phyloP scores from a whole-genome alignment of 495 filamentous ascomycete species.

The Parachaetomium inaequale region DNA sequence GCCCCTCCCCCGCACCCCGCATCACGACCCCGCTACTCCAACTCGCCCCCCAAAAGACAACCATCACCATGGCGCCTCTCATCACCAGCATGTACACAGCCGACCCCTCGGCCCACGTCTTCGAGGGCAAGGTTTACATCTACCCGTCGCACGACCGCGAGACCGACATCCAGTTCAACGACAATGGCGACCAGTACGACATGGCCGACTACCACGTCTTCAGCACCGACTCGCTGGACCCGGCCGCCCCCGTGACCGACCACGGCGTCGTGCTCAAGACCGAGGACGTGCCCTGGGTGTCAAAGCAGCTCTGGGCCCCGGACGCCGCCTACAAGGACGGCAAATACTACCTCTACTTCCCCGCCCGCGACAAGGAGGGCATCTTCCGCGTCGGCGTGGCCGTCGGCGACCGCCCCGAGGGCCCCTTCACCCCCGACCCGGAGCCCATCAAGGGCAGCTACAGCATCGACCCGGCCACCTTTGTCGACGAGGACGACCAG shows the following conservation, averaged over 20 bases:
- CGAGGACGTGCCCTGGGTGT: conserved; percentile 59
- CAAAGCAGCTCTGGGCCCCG: conserved; percentile 63
- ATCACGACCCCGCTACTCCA: conserved; percentile 14
- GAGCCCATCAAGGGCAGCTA: conserved; percentile 57
- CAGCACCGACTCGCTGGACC: conserved; percentile 47
- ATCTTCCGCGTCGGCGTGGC: conserved; percentile 66
- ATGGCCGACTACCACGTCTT: conserved; percentile 72
- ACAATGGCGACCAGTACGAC: conserved; percentile 80
- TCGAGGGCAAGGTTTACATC: conserved; percentile 59
- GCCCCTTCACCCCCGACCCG: conserved; percentile 57
- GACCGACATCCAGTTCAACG: conserved; percentile 61
- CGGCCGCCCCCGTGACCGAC: conserved; percentile 50
- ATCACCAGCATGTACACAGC: conserved; percentile 68
- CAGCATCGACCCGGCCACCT: conserved; percentile 61
- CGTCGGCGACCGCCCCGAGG: conserved; percentile 49
- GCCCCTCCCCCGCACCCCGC: conserved; percentile 12
- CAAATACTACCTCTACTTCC: conserved; percentile 64
- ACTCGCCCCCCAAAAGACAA: background rate
- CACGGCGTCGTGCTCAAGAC: conserved; percentile 56
- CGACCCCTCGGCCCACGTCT: conserved; percentile 64
- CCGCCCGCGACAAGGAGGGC: conserved; percentile 54
- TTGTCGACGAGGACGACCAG: conserved; percentile 58
- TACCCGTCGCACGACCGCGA: conserved; percentile 65
- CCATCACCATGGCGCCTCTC: conserved; percentile 44
- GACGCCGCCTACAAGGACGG: conserved; percentile 58